Conservation (phyloP, 768 basidiomycete species). For the Fibroporia radiculosa region DNA sequence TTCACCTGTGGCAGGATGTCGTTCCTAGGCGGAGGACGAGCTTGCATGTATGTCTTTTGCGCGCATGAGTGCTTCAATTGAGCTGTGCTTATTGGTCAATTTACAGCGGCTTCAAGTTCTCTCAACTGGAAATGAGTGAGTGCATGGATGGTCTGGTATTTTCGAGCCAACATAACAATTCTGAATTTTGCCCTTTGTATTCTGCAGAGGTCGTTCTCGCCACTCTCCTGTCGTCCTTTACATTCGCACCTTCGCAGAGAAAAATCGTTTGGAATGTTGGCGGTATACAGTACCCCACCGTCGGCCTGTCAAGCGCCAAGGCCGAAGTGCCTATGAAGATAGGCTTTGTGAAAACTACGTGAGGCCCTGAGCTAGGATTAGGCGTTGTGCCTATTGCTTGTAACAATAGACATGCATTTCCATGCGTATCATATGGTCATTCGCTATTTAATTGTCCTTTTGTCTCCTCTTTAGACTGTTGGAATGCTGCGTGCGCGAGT, state of each 20-base stretch:
- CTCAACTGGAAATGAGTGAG: conserved; percentile 36
- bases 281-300: conserved; percentile 22
- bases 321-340: conserved; percentile 21
- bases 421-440: too few relatives aligned
- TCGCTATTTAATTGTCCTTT: too few relatives aligned
- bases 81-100: neutral
- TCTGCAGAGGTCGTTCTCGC: conserved; percentile 23
- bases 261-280: conserved; percentile 24
- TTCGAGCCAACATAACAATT: too few relatives aligned
- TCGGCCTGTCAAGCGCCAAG: conserved; percentile 8
- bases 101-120: conserved; percentile 36
- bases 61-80: too few relatives aligned
- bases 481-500: too few relatives aligned
- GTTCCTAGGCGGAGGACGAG: conserved; percentile 26
- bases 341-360: neutral
- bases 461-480: too few relatives aligned
- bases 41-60: conserved; percentile 26
- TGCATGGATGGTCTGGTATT: neutral
- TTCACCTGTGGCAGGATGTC: conserved; percentile 24
- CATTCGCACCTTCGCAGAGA: conserved; percentile 18
- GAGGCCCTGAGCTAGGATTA: too few relatives aligned
- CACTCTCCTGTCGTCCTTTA: conserved; percentile 19
- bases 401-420: too few relatives aligned
- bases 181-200: too few relatives aligned
- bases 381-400: too few relatives aligned